Evolutionary conservation across 345 rosid species (phyloP), one percentile per base, ranked within the genome.

Genomic region (Geranium brycei): DNA sequence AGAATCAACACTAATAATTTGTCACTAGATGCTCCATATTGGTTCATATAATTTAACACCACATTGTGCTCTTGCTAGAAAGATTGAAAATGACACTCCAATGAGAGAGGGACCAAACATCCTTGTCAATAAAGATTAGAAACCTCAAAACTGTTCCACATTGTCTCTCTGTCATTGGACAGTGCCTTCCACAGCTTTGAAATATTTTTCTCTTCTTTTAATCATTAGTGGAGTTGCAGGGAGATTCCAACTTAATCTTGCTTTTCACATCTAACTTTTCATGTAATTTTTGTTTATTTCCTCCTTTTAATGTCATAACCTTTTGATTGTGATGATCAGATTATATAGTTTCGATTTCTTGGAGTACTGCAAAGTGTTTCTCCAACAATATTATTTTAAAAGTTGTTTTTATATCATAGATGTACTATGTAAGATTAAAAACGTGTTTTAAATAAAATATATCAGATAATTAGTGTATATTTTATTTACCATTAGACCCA

Each of bases 161-260:
- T 14, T 75, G 78, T 67, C 71, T 16, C 55, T 51, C 6, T 62
- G 3, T 3, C 47, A 63, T 60, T 73, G 84, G 73, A 56, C 19
- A 41, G 67, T 69, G 74, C 35, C 18, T 30, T 51, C 47, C 66
- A 72, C 68, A 60, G 7, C 62, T 40, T 55, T 32, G 16, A 4
- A 59, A 17, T 51, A 15, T 35, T 7, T 57, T 51, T 62, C 7
- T 57, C 30, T 74, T 28, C 31, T 55, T 2, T 55, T 35, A 41
- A 51, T 61, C 67, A 64, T 70, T 13, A 58, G 32, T 62, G 66
- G 66, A 40, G 38, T 63, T 18, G 15, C 12, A 8, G 12, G 53
- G 53, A 47, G 53, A 47, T 47, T 47, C 53, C 53, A 47, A 47
- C 53, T 47, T 47, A 47, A 47, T 47, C 53, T 47, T 47, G 15